Evolutionary conservation across 345 rosid species (phyloP).

Genomic region (Heritiera littoralis): DNA sequence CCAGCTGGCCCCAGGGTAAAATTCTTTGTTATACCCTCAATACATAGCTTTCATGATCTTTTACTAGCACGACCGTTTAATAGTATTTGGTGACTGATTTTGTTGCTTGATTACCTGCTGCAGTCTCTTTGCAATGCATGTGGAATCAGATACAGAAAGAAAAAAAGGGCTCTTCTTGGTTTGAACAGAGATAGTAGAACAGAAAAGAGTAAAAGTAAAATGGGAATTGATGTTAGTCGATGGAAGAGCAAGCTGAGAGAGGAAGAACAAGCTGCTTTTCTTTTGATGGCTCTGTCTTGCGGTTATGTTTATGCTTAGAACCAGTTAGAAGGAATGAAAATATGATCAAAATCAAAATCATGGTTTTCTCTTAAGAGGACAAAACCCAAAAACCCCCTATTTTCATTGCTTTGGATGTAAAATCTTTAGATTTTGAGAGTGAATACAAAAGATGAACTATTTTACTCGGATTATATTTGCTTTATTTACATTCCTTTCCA

Average conservation of each 20-base stretch:
- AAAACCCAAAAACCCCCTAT: background rate
- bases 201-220: conserved; percentile 28
- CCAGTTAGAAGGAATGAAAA: background rate
- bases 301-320: conserved; percentile 34
- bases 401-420: background rate
- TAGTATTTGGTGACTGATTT: background rate
- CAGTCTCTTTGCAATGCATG: conserved; percentile 93
- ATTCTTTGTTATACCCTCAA: background rate
- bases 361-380: background rate
- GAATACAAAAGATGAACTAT: background rate
- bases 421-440: background rate
- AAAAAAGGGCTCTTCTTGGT: conserved; percentile 45
- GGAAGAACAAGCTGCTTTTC: conserved; percentile 69
- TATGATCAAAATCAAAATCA: too few species aligned
- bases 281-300: conserved; percentile 61
- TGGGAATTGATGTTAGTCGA: background rate
- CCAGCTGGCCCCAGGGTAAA: conserved; percentile 83
- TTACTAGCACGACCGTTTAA: background rate
- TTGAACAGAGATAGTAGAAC: conserved; percentile 27
- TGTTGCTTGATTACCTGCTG: conserved; percentile 24
- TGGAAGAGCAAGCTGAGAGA: conserved; percentile 44
- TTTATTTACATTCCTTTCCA: background rate
- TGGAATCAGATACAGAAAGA: conserved; percentile 84
- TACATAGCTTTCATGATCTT: background rate
- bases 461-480: background rate